Base-by-base conservation (phyloP, 805 yeast species). In the Sugiyamaella smithiae region DNA sequence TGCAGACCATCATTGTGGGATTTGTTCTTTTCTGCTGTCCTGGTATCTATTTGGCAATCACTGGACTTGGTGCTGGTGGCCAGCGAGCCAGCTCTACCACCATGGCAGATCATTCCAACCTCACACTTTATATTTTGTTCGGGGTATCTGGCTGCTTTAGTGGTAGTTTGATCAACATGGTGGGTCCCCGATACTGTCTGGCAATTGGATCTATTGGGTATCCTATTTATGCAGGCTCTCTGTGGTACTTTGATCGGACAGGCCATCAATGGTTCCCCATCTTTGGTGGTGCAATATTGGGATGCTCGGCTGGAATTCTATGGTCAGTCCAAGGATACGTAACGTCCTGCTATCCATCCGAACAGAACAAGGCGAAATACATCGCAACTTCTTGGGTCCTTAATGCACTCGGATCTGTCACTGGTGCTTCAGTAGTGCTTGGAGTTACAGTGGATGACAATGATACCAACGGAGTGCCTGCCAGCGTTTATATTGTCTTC, bases 351-450 rank as follows among this genome's bases (percentile, higher is more conserved):
- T 80, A 79, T 53, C 78, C 84, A 0, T 60, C 75, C 17, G 84
- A 79, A 63, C 58, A 64, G 33, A 64, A 52, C n/a, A 79, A 79
- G 63, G 84, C 80, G 40, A 66, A 65, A 28, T 78, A 75, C 43
- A 70, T 80, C 45, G 75, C 75, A 71, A 63, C 72, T 16, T 78
- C 78, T 58, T 80, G 83, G 82, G 68, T 75, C 51, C 76, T 80
- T 45, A 77, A 78, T 68, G 77, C 77, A 63, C 64, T 77, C 53
- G 84, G 84, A 59, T 80, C 78, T 8, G 83, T 79, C 46, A 75
- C 79, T 53, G 84, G 84, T 42, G 67, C 77, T 12, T 64, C 75
- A 40, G 74, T 79, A 53, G 81, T 83, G n/a, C 71, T 80, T 59
- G 49, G 42, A 6, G 28, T 45, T 8, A 24, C 28, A 9, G 33